These are phyloP conservation scores for Chrysochromulina tobinii DNA, from an alignment of 78 protist genomes.

Conservation along the genomic window DNA sequence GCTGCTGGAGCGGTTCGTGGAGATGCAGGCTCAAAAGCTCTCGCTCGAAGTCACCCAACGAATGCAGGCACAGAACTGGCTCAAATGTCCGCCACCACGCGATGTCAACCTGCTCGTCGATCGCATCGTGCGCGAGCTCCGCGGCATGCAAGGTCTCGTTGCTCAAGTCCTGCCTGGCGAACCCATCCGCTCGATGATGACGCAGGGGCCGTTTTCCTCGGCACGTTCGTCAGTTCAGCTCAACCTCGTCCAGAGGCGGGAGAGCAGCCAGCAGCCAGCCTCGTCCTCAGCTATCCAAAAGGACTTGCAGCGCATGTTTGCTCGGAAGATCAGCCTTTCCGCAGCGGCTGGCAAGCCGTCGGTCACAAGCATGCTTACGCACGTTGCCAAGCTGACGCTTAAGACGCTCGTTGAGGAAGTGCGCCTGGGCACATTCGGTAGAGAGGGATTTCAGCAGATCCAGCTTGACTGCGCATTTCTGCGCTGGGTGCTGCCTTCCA, in stretches of 20 bases:
- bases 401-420: constrained; percentile 2
- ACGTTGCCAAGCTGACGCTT: not conserved
- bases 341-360: not conserved
- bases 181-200: not conserved
- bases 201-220: not conserved
- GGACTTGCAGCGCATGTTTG: constrained; percentile 11
- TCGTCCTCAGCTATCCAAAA: not conserved
- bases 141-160: not conserved
- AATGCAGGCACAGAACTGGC: not conserved
- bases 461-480: not conserved
- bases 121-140: not conserved
- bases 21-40: not conserved
- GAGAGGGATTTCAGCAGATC: not conserved
- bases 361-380: not conserved
- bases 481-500: not conserved
- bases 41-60: not conserved
- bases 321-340: not conserved
- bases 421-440: not conserved
- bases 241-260: not conserved
- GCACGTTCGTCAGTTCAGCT: not conserved
- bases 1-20: not conserved
- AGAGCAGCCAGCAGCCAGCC: not conserved
- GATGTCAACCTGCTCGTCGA: not conserved
- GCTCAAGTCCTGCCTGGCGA: not conserved
- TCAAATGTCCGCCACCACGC: not conserved